Evolutionary conservation across 1,139 yeast genomes (phyloP).

Genomic region (Sugiyamaella castrensis): DNA sequence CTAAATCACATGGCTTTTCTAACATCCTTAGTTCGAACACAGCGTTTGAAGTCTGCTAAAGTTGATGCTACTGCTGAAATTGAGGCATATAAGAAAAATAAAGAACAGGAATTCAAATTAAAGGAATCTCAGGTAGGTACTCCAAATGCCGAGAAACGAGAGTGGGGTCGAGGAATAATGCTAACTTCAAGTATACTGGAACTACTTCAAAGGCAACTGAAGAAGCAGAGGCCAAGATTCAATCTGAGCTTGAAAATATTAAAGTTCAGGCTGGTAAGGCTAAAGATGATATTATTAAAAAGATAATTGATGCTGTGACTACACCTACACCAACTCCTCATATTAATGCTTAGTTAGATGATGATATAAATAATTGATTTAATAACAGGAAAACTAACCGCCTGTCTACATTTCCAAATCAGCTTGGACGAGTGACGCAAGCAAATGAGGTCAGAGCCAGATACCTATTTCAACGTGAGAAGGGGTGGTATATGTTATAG

Average conservation of each 20-base stretch:
- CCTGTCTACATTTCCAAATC: too few species aligned
- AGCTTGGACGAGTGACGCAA: too few species aligned
- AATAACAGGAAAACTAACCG: too few species aligned
- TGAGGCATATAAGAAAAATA: slow-evolving; percentile 77
- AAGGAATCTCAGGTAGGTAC: slow-evolving; percentile 50
- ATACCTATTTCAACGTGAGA: too few species aligned
- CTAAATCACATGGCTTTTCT: background rate
- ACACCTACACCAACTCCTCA: slow-evolving; percentile 80
- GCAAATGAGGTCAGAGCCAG: too few species aligned
- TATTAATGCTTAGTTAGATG: slow-evolving; percentile 53
- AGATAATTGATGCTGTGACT: slow-evolving; percentile 75
- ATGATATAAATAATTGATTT: background rate
- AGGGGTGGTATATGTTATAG: too few species aligned
- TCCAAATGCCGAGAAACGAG: too few species aligned
- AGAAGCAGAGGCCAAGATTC: slow-evolving; percentile 57
- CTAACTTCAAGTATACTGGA: slow-evolving; percentile 50
- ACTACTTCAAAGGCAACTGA: slow-evolving; percentile 65
- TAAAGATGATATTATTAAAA: slow-evolving; percentile 64
- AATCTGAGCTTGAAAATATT: slow-evolving; percentile 50
- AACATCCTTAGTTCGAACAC: slow-evolving; percentile 56
- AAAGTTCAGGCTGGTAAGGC: slow-evolving; percentile 60
- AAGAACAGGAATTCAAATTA: slow-evolving; percentile 75
- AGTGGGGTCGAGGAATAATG: background rate
- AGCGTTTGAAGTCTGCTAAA: slow-evolving; percentile 90
- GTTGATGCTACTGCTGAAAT: slow-evolving; percentile 89